Percentiles rank a stretch among this genome's conserved stretches.
phyloP scores from a whole-genome alignment of 2,329 filamentous ascomycete genomes.

The Trichophyton rubrum region DNA sequence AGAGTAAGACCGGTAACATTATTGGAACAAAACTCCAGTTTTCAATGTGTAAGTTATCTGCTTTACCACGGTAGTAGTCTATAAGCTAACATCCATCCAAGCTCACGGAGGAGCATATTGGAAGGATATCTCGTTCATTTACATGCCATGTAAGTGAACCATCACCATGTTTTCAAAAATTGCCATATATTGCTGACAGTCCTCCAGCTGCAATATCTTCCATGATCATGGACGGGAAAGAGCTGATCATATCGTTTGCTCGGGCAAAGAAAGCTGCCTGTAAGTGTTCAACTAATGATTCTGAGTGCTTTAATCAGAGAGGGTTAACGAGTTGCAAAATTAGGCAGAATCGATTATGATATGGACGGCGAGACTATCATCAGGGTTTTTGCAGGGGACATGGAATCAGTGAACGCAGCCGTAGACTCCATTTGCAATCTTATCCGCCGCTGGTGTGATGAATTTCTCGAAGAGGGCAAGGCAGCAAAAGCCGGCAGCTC shows the following conservation, averaged over 20 bases:
- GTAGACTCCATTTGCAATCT: slow-evolving; percentile 2
- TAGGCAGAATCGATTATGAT: slow-evolving; percentile 6
- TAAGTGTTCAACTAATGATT: background rate
- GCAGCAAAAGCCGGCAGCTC: background rate
- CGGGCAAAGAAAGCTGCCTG: background rate
- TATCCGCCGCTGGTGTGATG: slow-evolving; percentile 2
- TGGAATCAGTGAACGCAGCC: background rate
- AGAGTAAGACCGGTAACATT: slow-evolving; percentile 4
- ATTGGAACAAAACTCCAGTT: slow-evolving; percentile 10
- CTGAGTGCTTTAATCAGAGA: background rate
- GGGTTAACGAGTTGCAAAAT: background rate
- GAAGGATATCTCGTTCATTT: slow-evolving; percentile 11
- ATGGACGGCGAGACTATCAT: slow-evolving; percentile 3
- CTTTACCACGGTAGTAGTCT: background rate
- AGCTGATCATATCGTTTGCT: background rate
- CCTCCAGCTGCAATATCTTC: slow-evolving; percentile 2
- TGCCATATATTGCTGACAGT: background rate
- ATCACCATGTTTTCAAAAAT: background rate
- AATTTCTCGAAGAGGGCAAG: slow-evolving; percentile 1
- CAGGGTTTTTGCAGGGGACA: slow-evolving; percentile 1
- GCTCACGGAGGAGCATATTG: slow-evolving; percentile 11
- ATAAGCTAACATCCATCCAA: slow-evolving; percentile 2
- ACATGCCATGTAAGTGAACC: slow-evolving; percentile 9
- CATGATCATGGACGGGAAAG: background rate
- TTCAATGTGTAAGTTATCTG: slow-evolving; percentile 9